phyloP scores from a whole-genome alignment of 169 alveolate species.

The Cryptosporidium muris region DNA sequence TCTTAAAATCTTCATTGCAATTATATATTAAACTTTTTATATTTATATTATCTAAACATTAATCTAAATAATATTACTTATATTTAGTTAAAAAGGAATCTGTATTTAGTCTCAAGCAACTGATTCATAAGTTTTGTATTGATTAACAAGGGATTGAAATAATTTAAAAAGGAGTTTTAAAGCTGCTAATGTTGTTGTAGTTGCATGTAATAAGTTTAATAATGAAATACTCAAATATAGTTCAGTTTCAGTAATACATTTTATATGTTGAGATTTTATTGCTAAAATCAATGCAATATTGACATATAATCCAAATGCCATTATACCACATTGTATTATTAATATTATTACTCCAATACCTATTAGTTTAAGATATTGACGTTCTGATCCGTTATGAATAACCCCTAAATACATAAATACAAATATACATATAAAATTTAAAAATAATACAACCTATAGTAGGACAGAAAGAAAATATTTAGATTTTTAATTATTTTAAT shows the following conservation, averaged over 20 bases:
- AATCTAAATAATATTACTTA: constrained; percentile 1
- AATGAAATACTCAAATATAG: constrained; percentile 39
- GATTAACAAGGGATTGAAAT: constrained; percentile 41
- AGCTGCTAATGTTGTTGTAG: constrained; percentile 45
- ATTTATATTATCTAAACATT: background rate
- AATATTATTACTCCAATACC: constrained; percentile 42
- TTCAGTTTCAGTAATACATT: constrained; percentile 34
- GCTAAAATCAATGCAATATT: constrained; percentile 16
- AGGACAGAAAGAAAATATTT: background rate
- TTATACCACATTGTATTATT: constrained; percentile 31
- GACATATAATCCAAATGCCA: constrained; percentile 54
- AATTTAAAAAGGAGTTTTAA: constrained; percentile 30
- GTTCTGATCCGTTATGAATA: constrained; percentile 38
- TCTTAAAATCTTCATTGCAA: background rate
- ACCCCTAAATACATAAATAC: constrained; percentile 60
- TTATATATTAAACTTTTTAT: background rate
- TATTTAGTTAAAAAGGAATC: background rate
- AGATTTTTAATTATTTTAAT: background rate
- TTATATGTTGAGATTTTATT: background rate
- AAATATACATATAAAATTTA: constrained; percentile 43
- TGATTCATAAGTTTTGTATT: constrained; percentile 48
- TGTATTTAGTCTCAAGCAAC: constrained; percentile 1
- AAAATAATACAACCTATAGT: constrained; percentile 32
- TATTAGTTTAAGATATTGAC: constrained; percentile 16
- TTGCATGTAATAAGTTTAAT: constrained; percentile 34